Base-by-base conservation (phyloP, 768 basidiomycete species). In the Naganishia vaughanmartiniae region DNA sequence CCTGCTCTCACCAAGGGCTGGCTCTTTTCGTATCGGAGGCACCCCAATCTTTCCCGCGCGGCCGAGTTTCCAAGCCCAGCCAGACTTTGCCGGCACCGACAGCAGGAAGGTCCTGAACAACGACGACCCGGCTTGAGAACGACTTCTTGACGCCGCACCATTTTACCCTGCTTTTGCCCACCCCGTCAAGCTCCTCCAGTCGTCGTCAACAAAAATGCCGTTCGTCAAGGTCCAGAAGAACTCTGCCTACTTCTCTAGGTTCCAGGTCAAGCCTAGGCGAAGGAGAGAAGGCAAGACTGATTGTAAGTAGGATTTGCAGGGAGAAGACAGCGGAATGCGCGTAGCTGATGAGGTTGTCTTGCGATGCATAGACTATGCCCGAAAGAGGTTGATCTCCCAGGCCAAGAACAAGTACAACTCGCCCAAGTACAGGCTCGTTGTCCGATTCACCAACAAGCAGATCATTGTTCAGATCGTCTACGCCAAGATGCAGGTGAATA, bases 341-440 rank as follows among this genome's bases (percentile, higher is more conserved):
- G 36, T 28, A 45, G 42, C 69, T 76, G 60, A 76, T 54, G 63
- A 2, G 34, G 48, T 17, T 17, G 15, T 46, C 5, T 46, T 51
- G 54, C 54, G 10, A 28, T 34, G 4, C 24, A 1, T 15, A 63
- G 60, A 98, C 87, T 97, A 98, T 78, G 96, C 96, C 74, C 91
- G 96, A 76, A 96, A 97, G 85, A 89, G 94, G 75, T 87, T 99
- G 67, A 88, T 98, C 74, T 88, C 91, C 71, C 96, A 99, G 87
- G 93, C 96, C 71, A 99, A 99, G 87, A 98, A 97, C 89, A 98
- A 98, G 86, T 98, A 96, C 85, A 95, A 95, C 77, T 92, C 93
- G 46, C 93, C 94, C 68, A 74, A 81, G 78, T 81, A 79, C 80
- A 72, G 79, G 55, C 89, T 98, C 63, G 96, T 98, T 73, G 96